Evolutionary conservation across 805 yeast genomes (phyloP), one percentile per base, ranked within the genome.

Genomic region (Ogataea philodendri): DNA sequence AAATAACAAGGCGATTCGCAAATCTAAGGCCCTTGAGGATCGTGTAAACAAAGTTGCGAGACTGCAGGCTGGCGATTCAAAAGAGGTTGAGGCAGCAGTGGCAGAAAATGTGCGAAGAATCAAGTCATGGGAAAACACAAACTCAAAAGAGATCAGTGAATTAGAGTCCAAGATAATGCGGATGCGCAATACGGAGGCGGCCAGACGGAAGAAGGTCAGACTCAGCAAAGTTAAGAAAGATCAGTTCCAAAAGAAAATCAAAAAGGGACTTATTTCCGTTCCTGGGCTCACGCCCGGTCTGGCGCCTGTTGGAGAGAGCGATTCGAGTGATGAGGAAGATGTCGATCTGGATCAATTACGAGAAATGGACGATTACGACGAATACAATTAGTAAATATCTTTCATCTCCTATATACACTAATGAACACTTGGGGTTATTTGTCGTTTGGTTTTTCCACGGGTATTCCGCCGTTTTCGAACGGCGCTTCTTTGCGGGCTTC

Each of bases 401-500:
- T 6, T 26, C 11, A 15, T n/a, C n/a, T n/a, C n/a, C 25, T 37
- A 44, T 37, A 37, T 41, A 41, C 42, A 41, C 16, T 15, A 30
- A 18, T 4, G 9, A 25, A n/a, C n/a, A n/a, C n/a, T n/a, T n/a
- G n/a, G n/a, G 10, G 27, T 31, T 17, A 30, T 30, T 39, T 33
- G 22, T 37, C 34, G 19, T 31, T 35, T 15, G 35, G 20, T 30
- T 43, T 37, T 11, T 37, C 41, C 9, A 41, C 22, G 9, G 66
- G 62, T 11, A 62, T 59, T 1, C 86, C 87, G 6, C 83, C 86
- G 23, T 74, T 71, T 45, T 79, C 85, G 51, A 88, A 88, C 1
- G 96, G 96, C 17, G 90, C 90, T 48, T 88, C 96, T 42, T 82
- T 80, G 47, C 94, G 72, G 0, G 96, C 95, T 45, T 87, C 89